phyloP scores from a whole-genome alignment of 176 grass and related monocot species.

The Avena insularis region DNA sequence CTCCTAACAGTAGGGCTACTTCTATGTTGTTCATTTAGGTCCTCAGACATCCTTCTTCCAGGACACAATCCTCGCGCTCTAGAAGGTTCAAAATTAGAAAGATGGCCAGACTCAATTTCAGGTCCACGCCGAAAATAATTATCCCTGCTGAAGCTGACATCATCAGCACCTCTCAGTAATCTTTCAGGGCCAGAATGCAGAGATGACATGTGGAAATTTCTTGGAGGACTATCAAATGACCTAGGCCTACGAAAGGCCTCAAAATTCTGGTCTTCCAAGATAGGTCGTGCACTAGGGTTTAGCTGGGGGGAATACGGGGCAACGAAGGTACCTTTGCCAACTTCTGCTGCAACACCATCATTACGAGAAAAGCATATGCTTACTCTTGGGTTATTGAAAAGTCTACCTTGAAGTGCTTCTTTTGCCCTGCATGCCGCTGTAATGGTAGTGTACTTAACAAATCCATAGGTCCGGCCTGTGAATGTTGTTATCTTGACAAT shows the following conservation, averaged over 20 bases:
- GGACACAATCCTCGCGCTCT: slow-evolving; percentile 45
- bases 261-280: slow-evolving; percentile 40
- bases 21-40: slow-evolving; percentile 54
- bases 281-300: slow-evolving; percentile 36
- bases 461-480: slow-evolving; percentile 85
- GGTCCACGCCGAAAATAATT: slow-evolving; percentile 43
- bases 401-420: slow-evolving; percentile 89
- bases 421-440: slow-evolving; percentile 87
- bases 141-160: slow-evolving; percentile 50
- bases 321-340: slow-evolving; percentile 43
- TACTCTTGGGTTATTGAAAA: slow-evolving; percentile 93
- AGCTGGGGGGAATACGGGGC: slow-evolving; percentile 42
- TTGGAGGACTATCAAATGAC: slow-evolving; percentile 55
- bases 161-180: slow-evolving; percentile 46
- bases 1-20: slow-evolving; percentile 48
- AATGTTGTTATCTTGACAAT: slow-evolving; percentile 86
- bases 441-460: slow-evolving; percentile 77
- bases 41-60: slow-evolving; percentile 62
- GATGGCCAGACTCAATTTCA: slow-evolving; percentile 36
- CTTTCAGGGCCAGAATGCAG: slow-evolving; percentile 42
- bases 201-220: slow-evolving; percentile 53
- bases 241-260: slow-evolving; percentile 47
- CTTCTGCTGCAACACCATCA: slow-evolving; percentile 58
- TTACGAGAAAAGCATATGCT: slow-evolving; percentile 92
- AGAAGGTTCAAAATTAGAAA: slow-evolving; percentile 48